Evolutionary conservation across 1,139 yeast species (phyloP), one percentile per base, ranked within the genome.

Genomic region (Geotrichum aggregatum): DNA sequence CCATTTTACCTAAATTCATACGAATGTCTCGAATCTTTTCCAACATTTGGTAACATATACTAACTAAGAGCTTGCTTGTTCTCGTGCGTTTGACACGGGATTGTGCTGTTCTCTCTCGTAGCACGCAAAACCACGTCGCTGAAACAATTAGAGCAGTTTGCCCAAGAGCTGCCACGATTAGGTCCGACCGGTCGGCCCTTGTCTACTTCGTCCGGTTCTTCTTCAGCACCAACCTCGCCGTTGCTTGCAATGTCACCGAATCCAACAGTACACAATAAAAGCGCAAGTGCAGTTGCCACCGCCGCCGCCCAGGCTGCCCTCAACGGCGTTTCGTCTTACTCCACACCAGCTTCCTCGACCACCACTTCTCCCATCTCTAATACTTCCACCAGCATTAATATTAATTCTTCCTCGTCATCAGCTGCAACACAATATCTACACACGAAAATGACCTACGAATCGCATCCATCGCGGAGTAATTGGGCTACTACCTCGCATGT

Each of bases 401-500:
- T 21, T 39, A 10, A 38, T 8, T 24, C 28, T 8, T 24, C 8
- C 28, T 31, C 55, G 14, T 14, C 44, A 4, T 24, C 52, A 16
- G 35, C 47, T 11, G 31, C 43, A 33, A 36, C 40, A 36, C 26
- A 19, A 26, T 47, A 35, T 26, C n/a, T 44, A 31, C 28, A 31
- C 36, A 18, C 46, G 28, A 35, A 22, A 30, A 30, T 38, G 28
- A 40, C 54, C 19, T 43, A 53, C 41, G 58, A 52, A 45, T 39
- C 50, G 39, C 51, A 49, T 41, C 52, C 45, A 47, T 54, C 47
- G 18, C 51, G 50, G 48, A 47, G 46, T 30, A 52, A 42, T 49
- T 50, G 53, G 56, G 55, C 47, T 13, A 56, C 65, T 3, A 54
- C 56, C 3, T 59, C 63, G 6, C 59, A 57, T 50, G 67, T 63